Conservation (phyloP, 176 grass and related monocot genomes). For the Poa annua region DNA sequence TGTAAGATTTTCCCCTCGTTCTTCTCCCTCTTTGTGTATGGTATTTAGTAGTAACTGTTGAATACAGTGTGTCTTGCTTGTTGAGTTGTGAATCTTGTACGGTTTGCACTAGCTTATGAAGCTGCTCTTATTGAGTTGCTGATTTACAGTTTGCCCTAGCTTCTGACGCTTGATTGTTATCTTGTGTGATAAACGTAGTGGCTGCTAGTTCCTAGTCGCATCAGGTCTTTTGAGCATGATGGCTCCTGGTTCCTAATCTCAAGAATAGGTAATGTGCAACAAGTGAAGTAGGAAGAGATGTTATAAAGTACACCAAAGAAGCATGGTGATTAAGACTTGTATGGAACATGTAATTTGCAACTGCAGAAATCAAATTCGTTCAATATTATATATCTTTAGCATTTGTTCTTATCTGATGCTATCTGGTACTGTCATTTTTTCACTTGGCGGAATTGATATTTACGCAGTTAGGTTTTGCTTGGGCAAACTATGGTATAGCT, state of each 20-base stretch:
- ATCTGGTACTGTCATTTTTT: neutral
- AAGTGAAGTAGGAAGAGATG: neutral
- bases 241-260: neutral
- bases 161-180: neutral
- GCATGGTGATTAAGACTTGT: neutral
- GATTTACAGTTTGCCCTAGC: neutral
- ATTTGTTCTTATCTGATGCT: neutral
- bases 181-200: neutral
- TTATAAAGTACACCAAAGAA: neutral
- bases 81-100: neutral
- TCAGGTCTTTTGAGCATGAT: neutral
- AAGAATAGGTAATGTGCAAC: neutral
- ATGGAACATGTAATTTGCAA: neutral
- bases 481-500: neutral
- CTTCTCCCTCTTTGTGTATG: neutral
- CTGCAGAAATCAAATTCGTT: neutral
- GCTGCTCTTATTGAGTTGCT: neutral
- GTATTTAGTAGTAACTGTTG: neutral
- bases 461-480: neutral
- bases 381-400: neutral
- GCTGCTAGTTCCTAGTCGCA: neutral
- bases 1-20: constrained; percentile 58
- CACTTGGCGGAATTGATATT: neutral
- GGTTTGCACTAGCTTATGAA: neutral
- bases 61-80: neutral